Evolutionary conservation across 352 stramenopile species (phyloP), one percentile per base, ranked within the genome.

Genomic region (Stephanocyclus meneghinianus): DNA sequence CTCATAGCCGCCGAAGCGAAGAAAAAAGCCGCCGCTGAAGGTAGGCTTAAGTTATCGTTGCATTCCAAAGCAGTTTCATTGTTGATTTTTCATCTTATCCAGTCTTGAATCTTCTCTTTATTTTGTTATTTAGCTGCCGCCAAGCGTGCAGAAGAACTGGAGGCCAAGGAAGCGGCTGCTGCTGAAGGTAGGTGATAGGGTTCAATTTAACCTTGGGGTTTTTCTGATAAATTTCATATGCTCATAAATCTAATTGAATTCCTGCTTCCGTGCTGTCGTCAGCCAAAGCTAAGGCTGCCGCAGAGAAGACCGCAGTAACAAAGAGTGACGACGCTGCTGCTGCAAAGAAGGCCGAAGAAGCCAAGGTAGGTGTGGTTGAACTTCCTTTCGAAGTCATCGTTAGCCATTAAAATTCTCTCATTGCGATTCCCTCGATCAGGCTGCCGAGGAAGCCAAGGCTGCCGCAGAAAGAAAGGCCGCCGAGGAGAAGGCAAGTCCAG

Each of bases 381-480:
- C 5, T 26, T 11, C n/a, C 4, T 53, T 53, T 21, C 4, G 45
- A 16, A 15, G 13, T 26, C 45, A 6, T 53, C 10, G 5, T 60
- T 50, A 64, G 53, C 13, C 32, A 61, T 37, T 16, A 64, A 61
- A 47, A 50, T 61, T 55, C 37, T 48, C 4, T 59, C 45, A 26
- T 65, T 15, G 45, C n/a, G 0, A 53, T 26, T 29, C 73, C 37
- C 26, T 50, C 5, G 75, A 72, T 57, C 42, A 75, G 60, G 74
- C 65, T n/a, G 76, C 68, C 66, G 35, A 71, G 26, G 51, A 75
- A 48, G 57, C 53, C 32, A 57, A 77, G 71, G 62, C 63, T 40
- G 56, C 47, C 16, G 77, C 47, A 74, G 72, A 83, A 61, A 67
- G 77, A 53, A 71, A 77, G 32, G 81, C 72, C 6, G 80, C 77